A percentile compares a stretch with the other conserved stretches of the same genome.
Conservation (phyloP, 1,139 yeast genomes). For the Protomyces inundatus region DNA sequence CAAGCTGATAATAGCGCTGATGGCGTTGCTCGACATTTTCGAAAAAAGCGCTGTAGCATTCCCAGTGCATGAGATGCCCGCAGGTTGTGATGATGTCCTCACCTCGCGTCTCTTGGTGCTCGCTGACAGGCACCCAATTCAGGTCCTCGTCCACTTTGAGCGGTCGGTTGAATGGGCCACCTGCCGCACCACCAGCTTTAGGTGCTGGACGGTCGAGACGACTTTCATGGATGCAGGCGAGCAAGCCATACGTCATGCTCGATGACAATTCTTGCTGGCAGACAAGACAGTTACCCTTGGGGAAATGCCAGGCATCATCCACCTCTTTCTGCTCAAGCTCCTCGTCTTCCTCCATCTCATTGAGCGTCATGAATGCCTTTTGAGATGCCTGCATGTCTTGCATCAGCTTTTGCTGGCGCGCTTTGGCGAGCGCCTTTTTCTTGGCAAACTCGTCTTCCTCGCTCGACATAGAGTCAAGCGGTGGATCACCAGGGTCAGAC, state of each 20-base stretch:
- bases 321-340: constrained; percentile 35
- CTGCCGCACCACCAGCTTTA: neutral
- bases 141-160: constrained; percentile 1
- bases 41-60: constrained; percentile 65
- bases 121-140: constrained; percentile 50
- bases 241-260: constrained; percentile 8
- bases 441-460: constrained; percentile 44
- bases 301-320: constrained; percentile 54
- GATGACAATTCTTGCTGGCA: constrained; percentile 64
- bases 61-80: constrained; percentile 89
- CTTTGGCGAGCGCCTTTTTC: constrained; percentile 64
- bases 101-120: constrained; percentile 38
- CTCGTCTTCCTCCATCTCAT: constrained; percentile 36
- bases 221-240: constrained; percentile 12
- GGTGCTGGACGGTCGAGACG: constrained; percentile 10
- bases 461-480: neutral
- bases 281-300: constrained; percentile 75
- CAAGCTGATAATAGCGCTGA: constrained; percentile 70
- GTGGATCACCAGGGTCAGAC: constrained; percentile 2
- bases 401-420: constrained; percentile 65
- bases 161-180: neutral
- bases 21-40: constrained; percentile 52
- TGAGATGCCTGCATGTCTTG: constrained; percentile 76
- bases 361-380: constrained; percentile 54
- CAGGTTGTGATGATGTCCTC: constrained; percentile 64